Conservation (phyloP, 805 yeast species). For the Jamesozyma spencerorum region DNA sequence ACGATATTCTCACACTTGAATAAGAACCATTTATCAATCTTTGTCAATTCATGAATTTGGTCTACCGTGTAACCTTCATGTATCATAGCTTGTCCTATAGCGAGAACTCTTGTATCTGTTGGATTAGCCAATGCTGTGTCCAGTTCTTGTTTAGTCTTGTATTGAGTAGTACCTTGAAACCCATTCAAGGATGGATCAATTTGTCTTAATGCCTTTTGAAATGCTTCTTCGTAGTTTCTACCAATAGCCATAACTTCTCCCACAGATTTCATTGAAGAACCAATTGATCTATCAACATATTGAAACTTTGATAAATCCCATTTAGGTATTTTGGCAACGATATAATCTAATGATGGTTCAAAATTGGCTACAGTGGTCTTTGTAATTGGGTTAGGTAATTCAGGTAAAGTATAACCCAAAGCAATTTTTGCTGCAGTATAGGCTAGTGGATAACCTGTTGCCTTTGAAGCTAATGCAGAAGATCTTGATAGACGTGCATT, state of each 20-base stretch:
- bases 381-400: slow-evolving; percentile 92
- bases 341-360: slow-evolving; percentile 93
- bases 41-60: slow-evolving; percentile 80
- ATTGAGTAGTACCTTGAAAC: slow-evolving; percentile 69
- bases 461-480: slow-evolving; percentile 95
- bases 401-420: slow-evolving; percentile 87
- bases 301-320: slow-evolving; percentile 96
- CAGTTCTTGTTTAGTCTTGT: slow-evolving; percentile 48
- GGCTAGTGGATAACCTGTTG: slow-evolving; percentile 97
- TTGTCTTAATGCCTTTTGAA: slow-evolving; percentile 95
- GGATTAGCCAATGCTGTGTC: slow-evolving; percentile 76
- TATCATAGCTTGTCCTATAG: slow-evolving; percentile 92
- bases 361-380: slow-evolving; percentile 93
- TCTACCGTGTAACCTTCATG: slow-evolving; percentile 90
- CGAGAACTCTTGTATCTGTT: slow-evolving; percentile 94
- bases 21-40: slow-evolving; percentile 93
- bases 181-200: slow-evolving; percentile 87
- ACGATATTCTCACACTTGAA: slow-evolving; percentile 90
- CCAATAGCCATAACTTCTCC: slow-evolving; percentile 99
- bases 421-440: slow-evolving; percentile 98
- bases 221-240: slow-evolving; percentile 92
- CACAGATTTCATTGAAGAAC: slow-evolving; percentile 95
- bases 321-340: slow-evolving; percentile 95
- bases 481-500: slow-evolving; percentile 96
- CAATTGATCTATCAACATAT: slow-evolving; percentile 87